phyloP scores from a whole-genome alignment of 306 rosid genomes.

The Hylodesmum podocarpum region DNA sequence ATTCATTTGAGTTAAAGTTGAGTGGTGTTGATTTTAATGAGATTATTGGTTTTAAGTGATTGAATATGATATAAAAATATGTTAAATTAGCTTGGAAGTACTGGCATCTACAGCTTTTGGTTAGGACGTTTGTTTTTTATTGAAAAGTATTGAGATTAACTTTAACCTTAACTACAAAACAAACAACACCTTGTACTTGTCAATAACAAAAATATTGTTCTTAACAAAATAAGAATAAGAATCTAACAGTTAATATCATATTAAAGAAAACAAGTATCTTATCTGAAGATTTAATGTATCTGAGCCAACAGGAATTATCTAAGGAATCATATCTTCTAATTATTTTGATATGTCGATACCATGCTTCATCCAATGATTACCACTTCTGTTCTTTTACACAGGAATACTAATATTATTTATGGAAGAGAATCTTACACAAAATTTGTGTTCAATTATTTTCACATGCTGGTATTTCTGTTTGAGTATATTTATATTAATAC shows the following conservation, averaged over 20 bases:
- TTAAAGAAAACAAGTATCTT: background rate
- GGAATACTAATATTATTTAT: too few species aligned
- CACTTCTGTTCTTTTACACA: too few species aligned
- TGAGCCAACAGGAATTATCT: background rate
- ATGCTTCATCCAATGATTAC: background rate
- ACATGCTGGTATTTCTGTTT: too few species aligned
- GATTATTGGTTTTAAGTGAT: background rate
- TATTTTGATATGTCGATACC: too few species aligned
- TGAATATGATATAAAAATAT: background rate
- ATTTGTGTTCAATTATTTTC: too few species aligned
- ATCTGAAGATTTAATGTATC: background rate
- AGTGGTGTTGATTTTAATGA: background rate
- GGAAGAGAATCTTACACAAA: too few species aligned
- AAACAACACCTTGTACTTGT: background rate
- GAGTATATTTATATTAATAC: too few species aligned
- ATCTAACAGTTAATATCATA: background rate
- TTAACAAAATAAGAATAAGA: background rate
- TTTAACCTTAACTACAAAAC: background rate
- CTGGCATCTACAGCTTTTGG: background rate
- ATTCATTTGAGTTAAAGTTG: background rate
- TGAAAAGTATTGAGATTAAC: background rate
- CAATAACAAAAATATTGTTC: background rate
- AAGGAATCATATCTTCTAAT: too few species aligned
- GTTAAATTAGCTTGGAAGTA: background rate
- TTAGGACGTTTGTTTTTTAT: background rate